Base-by-base conservation (phyloP, 495 filamentous ascomycete genomes). In the Aeminium ludgeri region DNA sequence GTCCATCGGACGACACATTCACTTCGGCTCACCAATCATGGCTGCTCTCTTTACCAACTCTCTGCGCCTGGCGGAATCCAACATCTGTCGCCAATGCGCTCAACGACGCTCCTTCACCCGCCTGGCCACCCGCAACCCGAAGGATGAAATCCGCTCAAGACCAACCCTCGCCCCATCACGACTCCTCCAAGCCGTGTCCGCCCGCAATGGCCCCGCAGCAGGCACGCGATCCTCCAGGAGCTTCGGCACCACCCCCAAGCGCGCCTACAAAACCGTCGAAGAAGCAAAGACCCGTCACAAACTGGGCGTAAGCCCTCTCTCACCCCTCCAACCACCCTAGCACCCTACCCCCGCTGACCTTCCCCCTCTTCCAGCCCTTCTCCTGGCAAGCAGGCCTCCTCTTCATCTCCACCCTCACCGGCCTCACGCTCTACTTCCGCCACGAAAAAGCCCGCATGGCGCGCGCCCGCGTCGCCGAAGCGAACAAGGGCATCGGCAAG, bases 381-480 rank as follows among this genome's bases (percentile, higher is more conserved):
- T 91, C 84, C 33, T 83, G 77, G 76, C 80, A 81, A 60, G 77
- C 87, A 6, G 87, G 84, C 8, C 45, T 84, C 48, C 70, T 96
- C 40, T 96, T 97, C 67, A 67, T 95, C 40, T 34, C 73, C 18
- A 74, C 85, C 1, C 83, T 80, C 45, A 72, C 60, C 1, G 80
- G 76, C 30, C 72, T 97, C 50, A 75, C 81, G 35, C 69, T 78
- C 50, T 97, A 95, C 60, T 96, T 97, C 66, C 80, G 81, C 40
- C 65, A 69, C 42, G 89, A 97, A 58, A 95, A 95, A 64, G 73
- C 70, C 39, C 75, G 91, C 39, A 72, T 97, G 71, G 76, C 85
- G 55, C 69, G 86, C 43, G 78, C 83, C 62, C 68, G 84, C 28
- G 68, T 95, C 40, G 83, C 83, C 1, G 86, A 96, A 58, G 76